Evolutionary conservation across 129 eudicot species (phyloP).

Genomic region (Saussurea involucrata): DNA sequence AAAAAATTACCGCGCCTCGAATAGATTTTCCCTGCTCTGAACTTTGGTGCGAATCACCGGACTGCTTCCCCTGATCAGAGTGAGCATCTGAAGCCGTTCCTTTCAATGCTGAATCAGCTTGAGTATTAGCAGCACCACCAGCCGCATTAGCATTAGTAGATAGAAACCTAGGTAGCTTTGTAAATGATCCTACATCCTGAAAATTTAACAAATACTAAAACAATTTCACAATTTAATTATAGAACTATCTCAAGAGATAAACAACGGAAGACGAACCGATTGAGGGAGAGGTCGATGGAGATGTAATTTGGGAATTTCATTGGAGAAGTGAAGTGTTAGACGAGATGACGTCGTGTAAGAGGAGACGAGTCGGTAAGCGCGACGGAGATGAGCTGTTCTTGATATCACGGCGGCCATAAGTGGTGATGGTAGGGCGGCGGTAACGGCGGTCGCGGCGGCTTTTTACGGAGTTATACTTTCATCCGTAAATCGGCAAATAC

Average conservation of each 20-base stretch:
- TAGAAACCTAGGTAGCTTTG: constrained; percentile 39
- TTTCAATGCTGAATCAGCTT: constrained; percentile 27
- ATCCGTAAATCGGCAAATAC: not conserved
- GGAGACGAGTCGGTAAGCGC: constrained; percentile 30
- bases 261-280: constrained; percentile 25
- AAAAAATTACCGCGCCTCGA: constrained; percentile 69
- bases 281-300: constrained; percentile 24
- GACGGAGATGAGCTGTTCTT: constrained; percentile 36
- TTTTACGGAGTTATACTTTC: not conserved
- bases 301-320: constrained; percentile 18
- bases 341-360: constrained; percentile 24
- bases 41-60: constrained; percentile 49
- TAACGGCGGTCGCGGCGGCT: not conserved
- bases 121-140: constrained; percentile 12
- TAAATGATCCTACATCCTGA: constrained; percentile 31
- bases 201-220: not conserved
- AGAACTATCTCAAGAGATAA: not conserved
- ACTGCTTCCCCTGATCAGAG: constrained; percentile 37
- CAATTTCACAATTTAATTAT: not conserved
- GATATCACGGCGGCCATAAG: constrained; percentile 30
- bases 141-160: constrained; percentile 34
- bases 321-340: constrained; percentile 24
- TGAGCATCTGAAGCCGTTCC: constrained; percentile 23
- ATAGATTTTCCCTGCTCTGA: constrained; percentile 62
- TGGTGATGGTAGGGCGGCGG: not conserved